Conservation (phyloP, 2,329 filamentous ascomycete genomes). For the Furcasterigmium sp. region DNA sequence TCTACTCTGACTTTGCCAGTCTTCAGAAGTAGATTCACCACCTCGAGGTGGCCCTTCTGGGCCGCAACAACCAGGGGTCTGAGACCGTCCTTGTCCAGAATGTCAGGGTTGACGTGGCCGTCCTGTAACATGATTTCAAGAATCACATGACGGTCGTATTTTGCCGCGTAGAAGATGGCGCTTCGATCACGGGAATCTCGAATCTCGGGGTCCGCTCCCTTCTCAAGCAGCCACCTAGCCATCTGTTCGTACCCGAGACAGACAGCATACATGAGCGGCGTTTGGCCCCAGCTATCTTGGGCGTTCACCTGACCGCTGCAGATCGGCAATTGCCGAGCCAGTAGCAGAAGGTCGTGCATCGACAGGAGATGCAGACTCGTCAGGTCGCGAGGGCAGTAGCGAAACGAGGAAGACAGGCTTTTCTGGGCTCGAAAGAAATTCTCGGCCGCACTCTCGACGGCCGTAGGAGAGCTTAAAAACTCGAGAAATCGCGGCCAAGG, state of each 20-base stretch:
- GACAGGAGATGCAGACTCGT: background rate
- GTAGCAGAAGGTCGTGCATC: background rate
- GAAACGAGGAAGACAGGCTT: background rate
- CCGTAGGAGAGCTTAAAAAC: constrained; percentile 11
- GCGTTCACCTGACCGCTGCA: background rate
- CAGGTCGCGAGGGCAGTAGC: background rate
- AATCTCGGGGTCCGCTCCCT: background rate
- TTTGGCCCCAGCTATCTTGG: background rate
- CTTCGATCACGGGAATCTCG: constrained; percentile 1
- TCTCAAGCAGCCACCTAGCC: background rate
- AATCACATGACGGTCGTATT: constrained; percentile 2
- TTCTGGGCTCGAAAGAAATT: constrained; percentile 7
- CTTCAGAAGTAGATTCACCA: background rate
- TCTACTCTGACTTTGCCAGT: background rate
- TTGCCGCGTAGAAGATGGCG: constrained; percentile 4
- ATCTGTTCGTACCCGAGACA: background rate
- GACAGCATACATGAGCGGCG: background rate
- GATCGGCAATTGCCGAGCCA: background rate
- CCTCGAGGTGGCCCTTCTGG: background rate
- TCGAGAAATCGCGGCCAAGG: constrained; percentile 2
- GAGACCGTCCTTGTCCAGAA: background rate
- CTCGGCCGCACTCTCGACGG: background rate
- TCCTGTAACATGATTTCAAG: constrained; percentile 11
- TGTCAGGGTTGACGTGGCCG: constrained; percentile 8
- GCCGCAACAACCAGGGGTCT: background rate